A percentile compares a stretch with the other conserved stretches of the same genome.
These are phyloP conservation scores for Prunus kanzakura DNA, from an alignment of 306 rosid genomes.

Conservation along the genomic window DNA sequence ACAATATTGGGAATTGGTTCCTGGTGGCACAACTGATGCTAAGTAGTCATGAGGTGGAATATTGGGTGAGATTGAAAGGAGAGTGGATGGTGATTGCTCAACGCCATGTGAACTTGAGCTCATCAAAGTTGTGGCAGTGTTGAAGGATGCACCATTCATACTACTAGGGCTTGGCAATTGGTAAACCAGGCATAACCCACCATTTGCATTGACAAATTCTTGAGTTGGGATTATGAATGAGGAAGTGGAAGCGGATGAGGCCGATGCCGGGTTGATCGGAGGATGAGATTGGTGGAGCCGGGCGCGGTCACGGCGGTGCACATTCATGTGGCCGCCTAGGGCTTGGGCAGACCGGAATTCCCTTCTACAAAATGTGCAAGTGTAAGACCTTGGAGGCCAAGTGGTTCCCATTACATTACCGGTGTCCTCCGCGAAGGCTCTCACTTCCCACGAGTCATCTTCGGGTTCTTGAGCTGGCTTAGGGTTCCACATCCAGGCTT, in stretches of 20 bases:
- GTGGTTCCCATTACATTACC: constrained; percentile 72
- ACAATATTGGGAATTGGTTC: background rate
- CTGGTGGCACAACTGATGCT: background rate
- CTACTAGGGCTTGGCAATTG: constrained; percentile 66
- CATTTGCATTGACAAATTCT: constrained; percentile 42
- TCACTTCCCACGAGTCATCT: constrained; percentile 90
- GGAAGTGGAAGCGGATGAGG: constrained; percentile 17
- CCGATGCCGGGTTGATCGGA: background rate
- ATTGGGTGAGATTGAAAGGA: constrained; percentile 54
- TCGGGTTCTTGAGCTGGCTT: constrained; percentile 34
- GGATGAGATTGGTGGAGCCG: constrained; percentile 64
- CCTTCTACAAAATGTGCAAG: constrained; percentile 76
- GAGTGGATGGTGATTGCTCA: constrained; percentile 45
- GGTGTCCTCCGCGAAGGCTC: constrained; percentile 90
- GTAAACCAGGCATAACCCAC: constrained; percentile 65
- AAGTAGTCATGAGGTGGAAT: constrained; percentile 11
- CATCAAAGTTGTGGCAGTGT: background rate
- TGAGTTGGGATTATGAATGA: constrained; percentile 56
- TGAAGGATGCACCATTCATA: background rate
- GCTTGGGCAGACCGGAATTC: constrained; percentile 96
- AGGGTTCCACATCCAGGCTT: constrained; percentile 74
- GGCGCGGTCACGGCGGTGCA: constrained; percentile 97
- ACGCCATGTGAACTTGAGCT: background rate
- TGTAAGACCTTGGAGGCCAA: constrained; percentile 95
- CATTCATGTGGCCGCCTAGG: constrained; percentile 98